Evolutionary conservation across 108 stramenopile species (phyloP), one percentile per base, ranked within the genome.

Genomic region (Thalassiosira profunda): DNA sequence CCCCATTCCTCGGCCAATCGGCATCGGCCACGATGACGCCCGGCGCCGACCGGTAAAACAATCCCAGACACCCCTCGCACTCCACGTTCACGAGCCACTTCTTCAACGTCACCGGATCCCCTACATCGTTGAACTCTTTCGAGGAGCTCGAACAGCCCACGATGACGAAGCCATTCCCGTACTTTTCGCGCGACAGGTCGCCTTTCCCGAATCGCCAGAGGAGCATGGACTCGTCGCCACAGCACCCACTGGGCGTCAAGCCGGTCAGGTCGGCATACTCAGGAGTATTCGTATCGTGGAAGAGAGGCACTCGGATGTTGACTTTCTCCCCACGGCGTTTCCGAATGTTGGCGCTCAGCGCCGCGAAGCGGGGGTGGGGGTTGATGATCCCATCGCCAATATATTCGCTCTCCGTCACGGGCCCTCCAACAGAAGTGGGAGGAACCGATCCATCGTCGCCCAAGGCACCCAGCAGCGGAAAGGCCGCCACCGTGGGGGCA

Each of bases 291-390:
- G 55, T 63, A 79, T 99, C 99, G 20, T 84, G 85, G 80, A 96
- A 99, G 20, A 99, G 79, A 0, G 99, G 99, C 40, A 98, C 89
- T 5, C 91, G 85, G 63, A 98, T 98, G 71, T 92, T 95, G 4
- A 99, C 99, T 60, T 96, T 98, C 35, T 69, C 78, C 2, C 91
- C 90, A 14, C 99, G 79, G 44, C 99, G 85, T 52, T 89, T 69
- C 18, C 99, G 84, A 70, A 99, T 99, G 80, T 99, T 98, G 9
- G 88, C 85, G 44, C 94, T 96, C 30, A 99, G 72, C 11, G 98
- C 95, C 31, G 92, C 99, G 74, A 99, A 99, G 10, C 99, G 81
- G 26, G 99, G 99, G 74, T 99, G 99, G 6, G 99, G 98, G 71
- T 98, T 98, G 67, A 99, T 99, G 35, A 96, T 87, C 17, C 67